Evolutionary conservation across 257 asterid genomes (phyloP).

Genomic region (Lycium barbarum): DNA sequence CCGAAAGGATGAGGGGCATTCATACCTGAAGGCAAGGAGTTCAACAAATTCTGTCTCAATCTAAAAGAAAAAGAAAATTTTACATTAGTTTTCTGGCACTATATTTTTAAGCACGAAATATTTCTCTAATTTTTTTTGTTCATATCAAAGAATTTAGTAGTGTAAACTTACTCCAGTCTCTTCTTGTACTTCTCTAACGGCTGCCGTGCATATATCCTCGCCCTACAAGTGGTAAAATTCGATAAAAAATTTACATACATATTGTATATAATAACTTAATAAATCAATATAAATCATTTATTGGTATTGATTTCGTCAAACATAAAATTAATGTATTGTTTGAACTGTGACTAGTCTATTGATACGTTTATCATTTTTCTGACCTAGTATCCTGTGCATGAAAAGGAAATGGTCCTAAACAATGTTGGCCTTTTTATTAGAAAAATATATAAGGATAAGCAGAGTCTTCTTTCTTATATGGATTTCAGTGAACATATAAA

Average conservation of each 20-base stretch:
- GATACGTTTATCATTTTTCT: too few species aligned
- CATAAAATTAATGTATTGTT: too few species aligned
- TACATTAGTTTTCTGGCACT: not conserved
- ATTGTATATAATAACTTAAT: too few species aligned
- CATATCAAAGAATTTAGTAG: not conserved
- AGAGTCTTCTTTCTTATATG: not conserved
- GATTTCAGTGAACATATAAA: not conserved
- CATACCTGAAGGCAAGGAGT: conserved; percentile 82
- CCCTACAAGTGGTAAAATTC: conserved; percentile 49
- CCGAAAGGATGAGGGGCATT: not conserved
- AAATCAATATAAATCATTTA: not conserved
- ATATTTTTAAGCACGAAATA: not conserved
- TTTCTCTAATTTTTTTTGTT: not conserved
- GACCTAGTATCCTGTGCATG: not conserved
- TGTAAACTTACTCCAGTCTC: conserved; percentile 86
- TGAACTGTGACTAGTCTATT: too few species aligned
- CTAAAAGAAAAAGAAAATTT: conserved; percentile 46
- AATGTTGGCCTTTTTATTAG: not conserved
- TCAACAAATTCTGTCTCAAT: conserved; percentile 76
- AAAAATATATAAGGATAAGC: too few species aligned
- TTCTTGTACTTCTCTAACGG: conserved; percentile 92
- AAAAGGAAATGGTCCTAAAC: not conserved
- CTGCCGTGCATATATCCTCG: conserved; percentile 86
- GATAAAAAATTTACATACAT: not conserved
- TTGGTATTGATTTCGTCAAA: too few species aligned